Evolutionary conservation across 805 yeast genomes (phyloP).

Genomic region (Metschnikowia santaceciliae): DNA sequence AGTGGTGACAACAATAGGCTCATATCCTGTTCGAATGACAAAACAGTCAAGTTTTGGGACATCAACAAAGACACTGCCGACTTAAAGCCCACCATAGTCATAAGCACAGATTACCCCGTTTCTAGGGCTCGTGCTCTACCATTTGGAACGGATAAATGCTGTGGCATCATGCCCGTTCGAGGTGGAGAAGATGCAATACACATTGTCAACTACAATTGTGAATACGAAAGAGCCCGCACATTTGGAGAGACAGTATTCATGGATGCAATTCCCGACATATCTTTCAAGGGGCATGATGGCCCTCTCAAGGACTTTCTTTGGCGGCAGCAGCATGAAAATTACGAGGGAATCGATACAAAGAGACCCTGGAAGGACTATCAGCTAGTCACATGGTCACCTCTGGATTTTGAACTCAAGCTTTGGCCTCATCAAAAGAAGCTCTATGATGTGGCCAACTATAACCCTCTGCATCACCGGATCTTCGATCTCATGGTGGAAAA

Average conservation of each 20-base stretch:
- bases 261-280: constrained; percentile 27
- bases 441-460: constrained; percentile 34
- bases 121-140: constrained; percentile 87
- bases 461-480: constrained; percentile 30
- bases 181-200: constrained; percentile 73
- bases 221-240: constrained; percentile 25
- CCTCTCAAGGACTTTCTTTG: constrained; percentile 86
- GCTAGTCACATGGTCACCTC: constrained; percentile 86
- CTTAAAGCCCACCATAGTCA: constrained; percentile 48
- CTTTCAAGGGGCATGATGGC: constrained; percentile 77
- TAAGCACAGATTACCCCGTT: constrained; percentile 77
- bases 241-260: constrained; percentile 25
- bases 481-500: constrained; percentile 11
- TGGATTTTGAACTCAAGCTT: constrained; percentile 73
- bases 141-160: constrained; percentile 68
- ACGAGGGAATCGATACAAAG: constrained; percentile 44
- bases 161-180: constrained; percentile 84
- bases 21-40: constrained; percentile 83
- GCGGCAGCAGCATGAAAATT: constrained; percentile 50
- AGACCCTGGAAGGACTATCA: constrained; percentile 80
- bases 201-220: constrained; percentile 46
- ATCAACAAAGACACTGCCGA: background rate
- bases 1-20: constrained; percentile 56
- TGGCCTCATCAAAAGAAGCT: constrained; percentile 62
- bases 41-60: constrained; percentile 51